Evolutionary conservation across 2,329 filamentous ascomycete species (phyloP), one percentile per base, ranked within the genome.

Genomic region (Alternaria rosae): DNA sequence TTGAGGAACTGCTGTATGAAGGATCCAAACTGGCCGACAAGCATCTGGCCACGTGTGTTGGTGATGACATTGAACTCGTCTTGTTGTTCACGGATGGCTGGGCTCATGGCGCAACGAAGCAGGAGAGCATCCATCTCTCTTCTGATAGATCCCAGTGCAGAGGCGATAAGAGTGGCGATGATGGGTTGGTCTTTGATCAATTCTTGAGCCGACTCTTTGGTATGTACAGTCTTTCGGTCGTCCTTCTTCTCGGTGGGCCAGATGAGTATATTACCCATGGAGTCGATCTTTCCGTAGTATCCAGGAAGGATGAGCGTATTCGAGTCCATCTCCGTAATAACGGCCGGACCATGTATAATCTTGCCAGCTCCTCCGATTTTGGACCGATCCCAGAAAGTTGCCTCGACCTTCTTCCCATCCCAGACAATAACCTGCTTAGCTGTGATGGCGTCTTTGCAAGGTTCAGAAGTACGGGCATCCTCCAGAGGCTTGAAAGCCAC

Each of bases 61-160:
- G 83, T 85, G 53, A 85, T 83, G n/a, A 85, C 83, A 30, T 85
- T 85, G 72, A 85, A 85, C 61, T 85, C 83, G 26, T 85, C 83
- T 62, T 85, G 83, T 51, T 85, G 83, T 53, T 85, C 83, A 17
- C 83, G 78, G 43, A 85, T 85, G 0, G 82, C 82, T 0, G 83
- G 83, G 3, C 82, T 84, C 82, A 85, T 85, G 43, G 82, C 81
- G 55, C 82, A 83, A 9, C 83, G 79, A n/a, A 85, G 77, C 79
- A 85, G 84, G 30, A 85, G 74, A 1, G 81, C 82, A 59, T 85
- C 83, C 83, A 85, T 85, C 61, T 85, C 83, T 26, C 80, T 77
- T 35, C 83, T 77, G 45, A 82, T 83, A 0, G 83, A 84, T 9
- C 79, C 80, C 10, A 85, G 76, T 0, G 83, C 79, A 7, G 81